These are phyloP conservation scores for Cladosporium austrohemisphaericum DNA, from an alignment of 2,329 filamentous ascomycete species.

Conservation along the genomic window DNA sequence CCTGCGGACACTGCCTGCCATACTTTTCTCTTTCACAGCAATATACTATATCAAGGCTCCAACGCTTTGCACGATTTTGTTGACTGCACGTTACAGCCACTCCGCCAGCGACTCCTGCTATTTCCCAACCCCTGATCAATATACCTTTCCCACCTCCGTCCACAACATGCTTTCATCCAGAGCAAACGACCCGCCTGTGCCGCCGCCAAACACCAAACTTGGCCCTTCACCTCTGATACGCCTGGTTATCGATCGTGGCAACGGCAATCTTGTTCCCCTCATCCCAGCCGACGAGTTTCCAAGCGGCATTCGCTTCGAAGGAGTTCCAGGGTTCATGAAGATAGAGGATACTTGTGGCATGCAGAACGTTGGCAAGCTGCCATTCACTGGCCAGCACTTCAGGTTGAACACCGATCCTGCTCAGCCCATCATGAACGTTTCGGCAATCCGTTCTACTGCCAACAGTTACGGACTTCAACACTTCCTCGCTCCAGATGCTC, in stretches of 20 bases:
- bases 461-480: constrained; percentile 6
- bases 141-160: background rate
- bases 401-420: constrained; percentile 19
- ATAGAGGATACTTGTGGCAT: constrained; percentile 30
- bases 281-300: constrained; percentile 44
- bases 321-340: constrained; percentile 35
- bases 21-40: no score
- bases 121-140: no score
- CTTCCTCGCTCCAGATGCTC: constrained; percentile 23
- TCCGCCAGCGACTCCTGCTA: no score
- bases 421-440: background rate
- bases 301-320: constrained; percentile 34
- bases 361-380: constrained; percentile 29
- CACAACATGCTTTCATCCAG: background rate
- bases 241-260: constrained; percentile 32
- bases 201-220: background rate
- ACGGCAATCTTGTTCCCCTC: constrained; percentile 37
- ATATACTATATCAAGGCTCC: no score
- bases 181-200: background rate
- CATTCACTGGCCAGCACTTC: constrained; percentile 25
- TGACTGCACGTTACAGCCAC: no score
- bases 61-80: no score
- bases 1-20: no score
- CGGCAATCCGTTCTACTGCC: background rate
- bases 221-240: background rate